Evolutionary conservation across 225 moss, liverwort and hornwort species (phyloP), one percentile per base, ranked within the genome.

Genomic region (Pseudisothecium myosuroides): DNA sequence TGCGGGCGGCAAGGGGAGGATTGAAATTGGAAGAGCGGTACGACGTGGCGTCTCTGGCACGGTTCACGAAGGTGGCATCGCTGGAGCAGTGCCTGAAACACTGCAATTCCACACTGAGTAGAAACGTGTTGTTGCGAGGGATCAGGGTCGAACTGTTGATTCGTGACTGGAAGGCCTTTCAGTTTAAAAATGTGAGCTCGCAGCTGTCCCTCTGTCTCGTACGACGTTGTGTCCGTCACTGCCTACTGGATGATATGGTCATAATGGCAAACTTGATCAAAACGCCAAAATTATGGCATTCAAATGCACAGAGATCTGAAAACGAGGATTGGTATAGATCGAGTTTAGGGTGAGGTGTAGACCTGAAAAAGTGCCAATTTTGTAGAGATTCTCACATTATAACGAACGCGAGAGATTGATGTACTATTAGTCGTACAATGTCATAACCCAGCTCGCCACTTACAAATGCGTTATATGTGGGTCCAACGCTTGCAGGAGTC

Each of bases 11-110:
- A 31, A 59, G 2, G 14, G 39, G 93, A 83, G 96, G 94, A 75
- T 74, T 95, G 56, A n/a, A 87, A 37, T 88, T 91, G 83, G 93
- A 95, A 83, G 95, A 96, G 32, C 92, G 96, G 75, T 97, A 94
- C 73, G 88, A 93, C 81, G 81, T 67, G 22, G 89, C 89, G 26
- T 89, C 90, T 31, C 86, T 97, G 43, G 88, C 93, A 39, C 93
- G 89, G 81, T 95, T 93, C 49, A 95, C 94, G 62, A 91, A 88
- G 81, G 87, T 95, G 55, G 87, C 90, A 54, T 85, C 88, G 15
- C 81, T 93, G 69, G 59, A 86, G 47, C 88, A 94, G 60, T 97
- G 96, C 87, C 61, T 94, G 80, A 4, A 88, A 66, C 81, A 91
- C 61, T 97, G 96, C 81, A 83, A 93, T 43, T 88, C 63, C 34